Percentiles rank a stretch among this genome's conserved stretches.
Evolutionary conservation across 2,329 filamentous ascomycete species (phyloP).

Genomic region (Beauveria medogensis): DNA sequence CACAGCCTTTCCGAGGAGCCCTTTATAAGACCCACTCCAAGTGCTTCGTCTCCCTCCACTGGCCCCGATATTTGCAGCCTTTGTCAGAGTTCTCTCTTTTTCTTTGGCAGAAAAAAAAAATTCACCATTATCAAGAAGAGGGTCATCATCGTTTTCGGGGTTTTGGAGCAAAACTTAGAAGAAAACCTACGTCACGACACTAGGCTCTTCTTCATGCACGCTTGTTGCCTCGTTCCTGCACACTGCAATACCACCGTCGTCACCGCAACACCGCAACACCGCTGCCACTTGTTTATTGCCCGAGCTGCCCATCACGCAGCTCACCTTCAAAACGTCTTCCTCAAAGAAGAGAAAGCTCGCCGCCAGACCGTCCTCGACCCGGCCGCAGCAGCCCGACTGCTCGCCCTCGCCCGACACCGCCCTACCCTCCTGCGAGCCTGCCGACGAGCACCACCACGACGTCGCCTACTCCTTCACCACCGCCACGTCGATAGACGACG

Average conservation of each 20-base stretch:
- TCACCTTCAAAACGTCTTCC: constrained; percentile 64
- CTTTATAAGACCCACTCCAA: not conserved
- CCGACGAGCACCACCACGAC: constrained; percentile 35
- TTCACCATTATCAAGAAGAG: not conserved
- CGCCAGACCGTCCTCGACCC: constrained; percentile 37
- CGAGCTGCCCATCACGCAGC: constrained; percentile 54
- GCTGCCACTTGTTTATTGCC: constrained; percentile 14
- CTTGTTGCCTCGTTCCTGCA: constrained; percentile 13
- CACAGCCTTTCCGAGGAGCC: not conserved
- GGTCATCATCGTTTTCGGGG: constrained; percentile 4
- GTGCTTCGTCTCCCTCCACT: constrained; percentile 5
- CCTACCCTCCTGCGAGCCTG: constrained; percentile 45
- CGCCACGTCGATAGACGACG: constrained; percentile 21
- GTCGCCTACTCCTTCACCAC: constrained; percentile 42
- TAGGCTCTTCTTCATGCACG: not conserved
- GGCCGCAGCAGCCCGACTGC: constrained; percentile 26
- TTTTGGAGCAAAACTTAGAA: not conserved
- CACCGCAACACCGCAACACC: constrained; percentile 11
- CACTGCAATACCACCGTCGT: constrained; percentile 10
- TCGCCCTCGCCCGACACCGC: constrained; percentile 33
- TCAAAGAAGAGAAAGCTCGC: constrained; percentile 64
- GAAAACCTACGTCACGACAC: not conserved
- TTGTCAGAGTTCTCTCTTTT: constrained; percentile 7
- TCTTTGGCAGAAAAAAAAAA: not conserved
- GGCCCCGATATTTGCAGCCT: constrained; percentile 10